These are phyloP conservation scores for Eragrostis nindensis DNA, from an alignment of 176 grass and related monocot species.

Conservation along the genomic window DNA sequence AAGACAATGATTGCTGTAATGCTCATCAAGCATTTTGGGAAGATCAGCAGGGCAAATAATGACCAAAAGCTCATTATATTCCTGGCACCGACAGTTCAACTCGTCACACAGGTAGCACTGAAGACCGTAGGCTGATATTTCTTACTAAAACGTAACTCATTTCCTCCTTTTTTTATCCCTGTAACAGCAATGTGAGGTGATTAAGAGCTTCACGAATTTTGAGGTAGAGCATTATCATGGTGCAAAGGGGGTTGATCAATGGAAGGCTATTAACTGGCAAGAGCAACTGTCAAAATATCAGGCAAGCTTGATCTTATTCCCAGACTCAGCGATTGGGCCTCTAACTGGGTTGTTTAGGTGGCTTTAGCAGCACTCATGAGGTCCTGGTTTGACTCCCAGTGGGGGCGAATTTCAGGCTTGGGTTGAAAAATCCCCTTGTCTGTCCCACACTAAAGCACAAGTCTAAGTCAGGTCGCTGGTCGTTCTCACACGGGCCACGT, in stretches of 20 bases:
- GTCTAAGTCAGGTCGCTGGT: too few species aligned
- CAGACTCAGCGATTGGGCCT: too few species aligned
- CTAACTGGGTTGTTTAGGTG: too few species aligned
- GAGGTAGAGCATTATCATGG: constrained; percentile 70
- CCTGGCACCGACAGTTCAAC: constrained; percentile 79
- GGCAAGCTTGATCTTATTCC: constrained; percentile 51
- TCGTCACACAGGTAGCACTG: constrained; percentile 67
- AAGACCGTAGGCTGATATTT: background rate
- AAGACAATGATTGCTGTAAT: constrained; percentile 95
- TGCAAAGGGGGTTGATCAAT: constrained; percentile 71
- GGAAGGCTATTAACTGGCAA: constrained; percentile 76
- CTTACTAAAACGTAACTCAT: background rate
- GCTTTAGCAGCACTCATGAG: too few species aligned
- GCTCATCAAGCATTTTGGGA: constrained; percentile 71
- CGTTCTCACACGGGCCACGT: too few species aligned
- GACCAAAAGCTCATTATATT: constrained; percentile 63
- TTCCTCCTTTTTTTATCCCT: constrained; percentile 26
- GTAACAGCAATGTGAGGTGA: constrained; percentile 76
- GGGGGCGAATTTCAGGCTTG: too few species aligned
- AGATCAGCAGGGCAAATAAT: constrained; percentile 45
- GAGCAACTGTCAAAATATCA: constrained; percentile 68
- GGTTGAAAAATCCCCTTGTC: too few species aligned
- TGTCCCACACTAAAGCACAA: too few species aligned
- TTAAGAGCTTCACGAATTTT: constrained; percentile 73
- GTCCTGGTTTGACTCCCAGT: too few species aligned